These are phyloP conservation scores for Rhodotorula sp. DNA, from an alignment of 1,284 basidiomycete species.

Conservation along the genomic window DNA sequence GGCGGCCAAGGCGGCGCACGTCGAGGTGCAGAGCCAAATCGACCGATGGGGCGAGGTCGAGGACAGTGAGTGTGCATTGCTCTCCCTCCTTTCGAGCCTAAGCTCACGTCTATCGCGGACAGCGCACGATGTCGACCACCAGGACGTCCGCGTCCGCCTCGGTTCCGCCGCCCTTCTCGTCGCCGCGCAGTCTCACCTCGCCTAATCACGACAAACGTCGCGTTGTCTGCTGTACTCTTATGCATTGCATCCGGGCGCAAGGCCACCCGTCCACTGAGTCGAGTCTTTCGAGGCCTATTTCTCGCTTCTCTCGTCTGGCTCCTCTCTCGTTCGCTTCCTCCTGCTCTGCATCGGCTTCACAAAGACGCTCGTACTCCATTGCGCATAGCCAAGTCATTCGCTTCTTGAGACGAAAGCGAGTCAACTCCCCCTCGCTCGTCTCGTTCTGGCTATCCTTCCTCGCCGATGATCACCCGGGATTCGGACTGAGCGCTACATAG, in stretches of 20 bases:
- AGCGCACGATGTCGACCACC: constrained; percentile 96
- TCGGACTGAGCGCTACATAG: neutral
- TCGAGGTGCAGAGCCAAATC: constrained; percentile 93
- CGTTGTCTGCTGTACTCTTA: no score
- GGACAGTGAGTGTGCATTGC: constrained; percentile 69
- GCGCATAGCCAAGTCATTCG: no score
- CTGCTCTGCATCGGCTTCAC: no score
- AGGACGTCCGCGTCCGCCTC: constrained; percentile 83
- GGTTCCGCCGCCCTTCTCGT: constrained; percentile 64
- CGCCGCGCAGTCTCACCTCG: constrained; percentile 24
- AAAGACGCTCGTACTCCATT: no score
- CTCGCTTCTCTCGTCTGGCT: no score
- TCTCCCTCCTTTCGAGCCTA: neutral
- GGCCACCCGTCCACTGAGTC: no score
- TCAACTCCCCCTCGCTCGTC: neutral
- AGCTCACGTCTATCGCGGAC: constrained; percentile 19
- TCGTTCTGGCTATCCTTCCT: neutral
- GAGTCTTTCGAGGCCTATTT: no score
- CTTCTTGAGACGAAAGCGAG: neutral
- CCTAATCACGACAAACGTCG: neutral
- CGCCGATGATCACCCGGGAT: constrained; percentile 5
- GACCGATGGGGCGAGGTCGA: constrained; percentile 98
- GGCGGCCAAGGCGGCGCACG: constrained; percentile 80
- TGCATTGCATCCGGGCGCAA: no score
- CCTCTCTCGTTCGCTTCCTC: no score